Evolutionary conservation across 202 grass and related monocot species (phyloP).

Genomic region (Schoenoplectus triqueter): DNA sequence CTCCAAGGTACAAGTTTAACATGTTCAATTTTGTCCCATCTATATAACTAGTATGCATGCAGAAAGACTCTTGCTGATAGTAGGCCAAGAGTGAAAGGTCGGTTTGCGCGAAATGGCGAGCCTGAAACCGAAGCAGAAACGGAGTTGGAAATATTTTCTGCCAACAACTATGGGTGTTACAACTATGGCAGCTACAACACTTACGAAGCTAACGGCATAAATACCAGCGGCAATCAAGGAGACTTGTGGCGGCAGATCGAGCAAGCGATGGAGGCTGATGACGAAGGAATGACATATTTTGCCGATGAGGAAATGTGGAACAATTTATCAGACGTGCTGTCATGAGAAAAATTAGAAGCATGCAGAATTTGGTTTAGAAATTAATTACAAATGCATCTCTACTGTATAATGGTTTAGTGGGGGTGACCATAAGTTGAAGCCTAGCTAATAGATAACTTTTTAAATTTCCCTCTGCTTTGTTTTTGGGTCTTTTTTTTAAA

Average conservation of each 20-base stretch:
- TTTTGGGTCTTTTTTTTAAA: not conserved
- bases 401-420: conserved; percentile 33
- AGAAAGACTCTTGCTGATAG: conserved; percentile 80
- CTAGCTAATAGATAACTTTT: not conserved
- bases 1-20: not conserved
- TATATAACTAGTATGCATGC: conserved; percentile 60
- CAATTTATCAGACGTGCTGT: conserved; percentile 37
- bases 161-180: not conserved
- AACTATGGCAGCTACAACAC: conserved; percentile 15
- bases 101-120: conserved; percentile 53
- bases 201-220: not conserved
- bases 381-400: not conserved
- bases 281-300: conserved; percentile 17
- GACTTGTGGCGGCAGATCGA: conserved; percentile 32
- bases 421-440: conserved; percentile 30
- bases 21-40: not conserved
- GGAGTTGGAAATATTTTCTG: conserved; percentile 39
- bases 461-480: not conserved
- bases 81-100: conserved; percentile 64
- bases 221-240: not conserved
- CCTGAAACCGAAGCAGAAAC: conserved; percentile 30
- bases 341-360: conserved; percentile 34
- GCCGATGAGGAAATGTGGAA: conserved; percentile 31
- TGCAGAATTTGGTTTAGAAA: conserved; percentile 37
- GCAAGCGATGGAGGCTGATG: conserved; percentile 28